Base-by-base conservation (phyloP, 116 monocot species). In the Papilionanthe hybrid region DNA sequence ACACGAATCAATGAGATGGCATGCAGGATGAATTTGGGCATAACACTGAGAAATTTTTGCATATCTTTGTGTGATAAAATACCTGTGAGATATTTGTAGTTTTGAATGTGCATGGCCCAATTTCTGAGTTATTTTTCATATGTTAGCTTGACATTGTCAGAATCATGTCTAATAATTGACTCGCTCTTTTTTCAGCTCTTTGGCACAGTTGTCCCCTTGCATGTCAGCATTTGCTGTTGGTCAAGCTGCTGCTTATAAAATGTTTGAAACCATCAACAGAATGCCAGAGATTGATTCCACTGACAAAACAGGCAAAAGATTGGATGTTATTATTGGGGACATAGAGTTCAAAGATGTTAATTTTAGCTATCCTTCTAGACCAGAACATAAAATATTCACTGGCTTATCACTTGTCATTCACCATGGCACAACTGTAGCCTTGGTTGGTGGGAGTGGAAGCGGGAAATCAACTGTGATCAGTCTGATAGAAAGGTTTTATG, bases 401-500 rank as follows among this genome's bases (percentile, higher is more conserved):
- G 42, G 73, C 8, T 78, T 78, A 25, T 58, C 58, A 12, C 30
- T 78, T 42, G 58, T 60, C 25, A 58, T 78, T 60, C 28, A 78
- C 3, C 45, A 45, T 49, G 81, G 81, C 25, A 67, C 76, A 76
- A 81, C 76, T 17, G 27, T 49, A 27, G 81, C 81, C 9, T 76
- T 81, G 53, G 81, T 81, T 45, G 81, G 81, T 7, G 76, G 75
- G 75, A 81, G 81, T 76, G 81, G 81, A 13, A 81, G 76, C 27
- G 81, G 76, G 19, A 81, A 81, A 45, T 81, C 81, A 28, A 81
- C 81, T 13, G 67, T 81, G 13, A 76, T 76, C 9, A 81, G 76
- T 19, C 45, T 81, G n/a, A 81, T 81, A 29, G 76, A 81, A 45
- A 63, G 81, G 18, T 81, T 81, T 50, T 81, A 81, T 67, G 81